A percentile compares a stretch with the other conserved stretches of the same genome.
phyloP scores from a whole-genome alignment of 148 eudicot species.

The Camellia sinensis region DNA sequence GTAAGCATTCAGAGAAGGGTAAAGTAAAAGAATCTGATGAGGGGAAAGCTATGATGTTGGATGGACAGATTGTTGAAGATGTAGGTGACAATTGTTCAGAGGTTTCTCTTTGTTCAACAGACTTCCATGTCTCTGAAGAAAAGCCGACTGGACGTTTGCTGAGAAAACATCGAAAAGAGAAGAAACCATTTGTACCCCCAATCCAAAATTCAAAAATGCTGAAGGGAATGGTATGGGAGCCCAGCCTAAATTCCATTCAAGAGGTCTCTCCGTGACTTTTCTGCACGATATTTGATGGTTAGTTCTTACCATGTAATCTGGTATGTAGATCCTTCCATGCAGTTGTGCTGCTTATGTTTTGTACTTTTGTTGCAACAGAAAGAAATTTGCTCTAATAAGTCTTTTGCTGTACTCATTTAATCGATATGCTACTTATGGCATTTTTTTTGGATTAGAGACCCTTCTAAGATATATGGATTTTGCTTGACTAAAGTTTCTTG shows the following conservation, averaged over 20 bases:
- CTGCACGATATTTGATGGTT: background rate
- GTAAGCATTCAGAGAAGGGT: constrained; percentile 10
- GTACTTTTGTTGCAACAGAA: too few relatives aligned
- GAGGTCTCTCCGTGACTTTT: constrained; percentile 39
- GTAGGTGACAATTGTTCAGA: constrained; percentile 17
- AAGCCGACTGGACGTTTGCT: constrained; percentile 2
- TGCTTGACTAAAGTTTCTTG: background rate
- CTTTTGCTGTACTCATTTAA: constrained; percentile 2
- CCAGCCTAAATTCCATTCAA: constrained; percentile 40
- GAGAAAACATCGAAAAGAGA: constrained; percentile 21
- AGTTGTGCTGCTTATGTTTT: background rate
- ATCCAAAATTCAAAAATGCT: constrained; percentile 21
- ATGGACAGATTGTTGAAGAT: constrained; percentile 7
- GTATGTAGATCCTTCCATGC: constrained; percentile 12
- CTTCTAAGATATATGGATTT: background rate
- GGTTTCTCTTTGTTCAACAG: constrained; percentile 32
- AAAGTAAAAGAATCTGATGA: background rate
- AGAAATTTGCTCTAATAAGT: background rate
- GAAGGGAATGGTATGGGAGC: constrained; percentile 37
- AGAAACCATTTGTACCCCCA: constrained; percentile 34
- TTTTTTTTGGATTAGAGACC: background rate
- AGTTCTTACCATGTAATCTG: background rate
- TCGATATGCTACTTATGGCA: background rate
- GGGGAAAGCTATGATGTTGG: constrained; percentile 8
- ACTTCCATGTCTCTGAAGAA: constrained; percentile 27